These are phyloP conservation scores for Amauroascus verrucosus DNA, from an alignment of 2,329 filamentous ascomycete species.

Conservation along the genomic window DNA sequence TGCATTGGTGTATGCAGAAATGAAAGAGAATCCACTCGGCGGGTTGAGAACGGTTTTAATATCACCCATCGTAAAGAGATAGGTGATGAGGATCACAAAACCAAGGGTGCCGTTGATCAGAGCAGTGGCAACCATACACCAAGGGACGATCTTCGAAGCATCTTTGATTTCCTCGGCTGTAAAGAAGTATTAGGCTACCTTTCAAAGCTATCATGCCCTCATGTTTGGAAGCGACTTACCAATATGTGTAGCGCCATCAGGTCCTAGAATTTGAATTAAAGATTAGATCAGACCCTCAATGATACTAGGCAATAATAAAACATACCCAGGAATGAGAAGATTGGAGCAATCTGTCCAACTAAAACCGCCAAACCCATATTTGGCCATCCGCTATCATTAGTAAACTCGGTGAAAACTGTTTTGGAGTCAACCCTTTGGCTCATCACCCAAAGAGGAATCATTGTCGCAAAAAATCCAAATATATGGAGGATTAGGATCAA, in stretches of 20 bases:
- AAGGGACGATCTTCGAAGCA: constrained; percentile 29
- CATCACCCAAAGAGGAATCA: constrained; percentile 39
- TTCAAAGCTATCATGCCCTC: background rate
- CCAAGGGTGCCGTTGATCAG: constrained; percentile 30
- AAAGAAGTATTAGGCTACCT: background rate
- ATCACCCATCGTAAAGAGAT: constrained; percentile 32
- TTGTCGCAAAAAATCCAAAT: constrained; percentile 44
- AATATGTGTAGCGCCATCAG: constrained; percentile 33
- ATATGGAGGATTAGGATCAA: constrained; percentile 42
- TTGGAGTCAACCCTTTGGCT: constrained; percentile 33
- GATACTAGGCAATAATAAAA: background rate
- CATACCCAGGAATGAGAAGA: constrained; percentile 31
- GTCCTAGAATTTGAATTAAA: constrained; percentile 5
- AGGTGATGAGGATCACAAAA: constrained; percentile 30
- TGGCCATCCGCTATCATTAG: constrained; percentile 39
- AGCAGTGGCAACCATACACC: constrained; percentile 29
- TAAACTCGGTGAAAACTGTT: constrained; percentile 40
- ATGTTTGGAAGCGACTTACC: constrained; percentile 12
- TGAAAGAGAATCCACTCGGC: constrained; percentile 28
- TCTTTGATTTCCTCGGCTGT: constrained; percentile 34
- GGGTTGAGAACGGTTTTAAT: constrained; percentile 21
- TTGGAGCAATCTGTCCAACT: constrained; percentile 27
- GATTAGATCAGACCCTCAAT: background rate
- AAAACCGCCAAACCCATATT: constrained; percentile 36
- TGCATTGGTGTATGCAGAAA: constrained; percentile 26